A percentile compares a stretch with the other conserved stretches of the same genome.
Conservation (phyloP, 495 filamentous ascomycete genomes). For the Aspergillus nidulans region DNA sequence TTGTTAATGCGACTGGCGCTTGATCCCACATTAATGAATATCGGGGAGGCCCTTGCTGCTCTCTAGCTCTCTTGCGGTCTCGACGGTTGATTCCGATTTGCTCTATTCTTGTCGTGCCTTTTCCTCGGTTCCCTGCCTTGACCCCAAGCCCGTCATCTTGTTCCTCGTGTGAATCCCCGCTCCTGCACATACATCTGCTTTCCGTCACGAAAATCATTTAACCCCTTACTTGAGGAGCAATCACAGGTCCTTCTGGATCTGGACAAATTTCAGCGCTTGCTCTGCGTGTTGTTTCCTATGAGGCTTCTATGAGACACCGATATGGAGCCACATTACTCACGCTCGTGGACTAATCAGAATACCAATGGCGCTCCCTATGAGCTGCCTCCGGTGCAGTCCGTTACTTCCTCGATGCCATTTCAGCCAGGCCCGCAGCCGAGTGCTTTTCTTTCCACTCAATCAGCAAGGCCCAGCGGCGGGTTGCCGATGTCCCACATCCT, state of each 20-base stretch:
- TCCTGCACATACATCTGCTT: not conserved
- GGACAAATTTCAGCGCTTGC: not conserved
- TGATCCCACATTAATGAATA: slow-evolving; percentile 14
- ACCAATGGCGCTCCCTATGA: slow-evolving; percentile 31
- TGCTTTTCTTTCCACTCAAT: slow-evolving; percentile 38
- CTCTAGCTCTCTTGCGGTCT: slow-evolving; percentile 6
- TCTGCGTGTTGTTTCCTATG: slow-evolving; percentile 13
- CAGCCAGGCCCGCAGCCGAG: slow-evolving; percentile 21
- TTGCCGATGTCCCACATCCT: slow-evolving; percentile 44
- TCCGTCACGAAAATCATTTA: not conserved
- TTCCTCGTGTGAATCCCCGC: slow-evolving; percentile 1
- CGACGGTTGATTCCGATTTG: slow-evolving; percentile 6
- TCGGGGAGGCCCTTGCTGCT: slow-evolving; percentile 5
- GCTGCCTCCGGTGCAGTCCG: slow-evolving; percentile 38
- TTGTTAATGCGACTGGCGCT: slow-evolving; percentile 12
- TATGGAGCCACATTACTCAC: slow-evolving; percentile 24
- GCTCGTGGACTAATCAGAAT: slow-evolving; percentile 17
- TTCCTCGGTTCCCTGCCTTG: not conserved
- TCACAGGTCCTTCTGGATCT: not conserved
- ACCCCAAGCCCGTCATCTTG: not conserved
- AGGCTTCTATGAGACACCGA: slow-evolving; percentile 11
- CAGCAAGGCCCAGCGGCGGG: slow-evolving; percentile 40
- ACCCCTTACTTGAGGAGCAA: not conserved
- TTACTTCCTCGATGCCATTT: slow-evolving; percentile 32
- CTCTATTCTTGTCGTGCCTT: slow-evolving; percentile 2